Conservation (phyloP, 805 yeast species). For the Cyberlindnera japonica region DNA sequence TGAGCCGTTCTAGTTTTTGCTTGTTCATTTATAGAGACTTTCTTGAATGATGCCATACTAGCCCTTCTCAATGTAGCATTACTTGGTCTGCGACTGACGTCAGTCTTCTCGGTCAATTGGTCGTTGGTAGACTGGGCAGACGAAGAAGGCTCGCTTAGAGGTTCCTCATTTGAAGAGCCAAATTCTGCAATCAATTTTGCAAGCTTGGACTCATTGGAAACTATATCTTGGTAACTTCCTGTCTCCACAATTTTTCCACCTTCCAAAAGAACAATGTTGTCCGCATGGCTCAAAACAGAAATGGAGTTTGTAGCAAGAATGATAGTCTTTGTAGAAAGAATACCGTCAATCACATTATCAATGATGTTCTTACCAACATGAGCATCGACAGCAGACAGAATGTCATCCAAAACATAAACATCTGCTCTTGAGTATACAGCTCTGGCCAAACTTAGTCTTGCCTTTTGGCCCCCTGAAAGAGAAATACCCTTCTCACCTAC, state of each 20-base stretch:
- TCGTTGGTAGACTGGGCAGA: constrained; percentile 6
- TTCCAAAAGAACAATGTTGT: constrained; percentile 61
- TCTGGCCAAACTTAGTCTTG: constrained; percentile 61
- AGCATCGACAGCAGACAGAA: constrained; percentile 69
- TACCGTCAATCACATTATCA: constrained; percentile 73
- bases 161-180: constrained; percentile 53
- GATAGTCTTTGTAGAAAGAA: constrained; percentile 67
- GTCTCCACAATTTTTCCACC: constrained; percentile 66
- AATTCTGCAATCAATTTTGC: constrained; percentile 55
- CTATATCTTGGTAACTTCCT: constrained; percentile 53
- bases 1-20: constrained; percentile 39
- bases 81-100: constrained; percentile 2
- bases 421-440: constrained; percentile 64
- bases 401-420: constrained; percentile 58
- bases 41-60: constrained; percentile 56
- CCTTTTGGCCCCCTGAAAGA: constrained; percentile 61
- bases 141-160: constrained; percentile 13
- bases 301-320: constrained; percentile 85
- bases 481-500: constrained; percentile 65
- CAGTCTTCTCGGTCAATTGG: constrained; percentile 8
- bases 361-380: constrained; percentile 79
- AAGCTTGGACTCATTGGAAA: constrained; percentile 44
- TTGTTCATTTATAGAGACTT: constrained; percentile 33
- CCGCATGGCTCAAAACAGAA: constrained; percentile 71
- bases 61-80: constrained; percentile 38